Conservation (phyloP, 225 moss, liverwort and hornwort genomes). For the Ulota crispa region DNA sequence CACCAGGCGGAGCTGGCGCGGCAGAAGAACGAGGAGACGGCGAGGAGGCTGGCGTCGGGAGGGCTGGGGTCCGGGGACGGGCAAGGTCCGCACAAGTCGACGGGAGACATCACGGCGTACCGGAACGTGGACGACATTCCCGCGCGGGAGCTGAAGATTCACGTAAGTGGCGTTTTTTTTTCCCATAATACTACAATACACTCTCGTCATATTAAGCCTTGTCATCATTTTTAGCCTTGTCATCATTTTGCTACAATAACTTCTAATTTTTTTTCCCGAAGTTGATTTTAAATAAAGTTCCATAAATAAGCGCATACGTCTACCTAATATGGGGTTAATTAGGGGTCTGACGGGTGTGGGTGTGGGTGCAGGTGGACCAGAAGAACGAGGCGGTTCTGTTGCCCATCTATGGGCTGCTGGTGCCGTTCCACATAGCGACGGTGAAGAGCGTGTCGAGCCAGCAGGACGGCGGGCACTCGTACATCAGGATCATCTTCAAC, state of each 20-base stretch:
- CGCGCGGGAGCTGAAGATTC: slow-evolving; percentile 92
- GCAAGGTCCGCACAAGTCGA: slow-evolving; percentile 68
- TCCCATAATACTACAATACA: too few species aligned
- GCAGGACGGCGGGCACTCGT: slow-evolving; percentile 98
- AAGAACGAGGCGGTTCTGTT: slow-evolving; percentile 92
- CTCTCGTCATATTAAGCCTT: too few species aligned
- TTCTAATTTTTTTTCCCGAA: too few species aligned
- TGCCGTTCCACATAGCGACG: slow-evolving; percentile 96
- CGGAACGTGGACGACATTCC: slow-evolving; percentile 95
- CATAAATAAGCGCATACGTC: too few species aligned
- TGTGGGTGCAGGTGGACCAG: slow-evolving; percentile 67
- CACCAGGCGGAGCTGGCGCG: slow-evolving; percentile 93
- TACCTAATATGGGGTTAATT: too few species aligned
- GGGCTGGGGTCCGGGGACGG: slow-evolving; percentile 88
- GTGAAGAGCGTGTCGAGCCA: slow-evolving; percentile 98
- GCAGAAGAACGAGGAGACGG: slow-evolving; percentile 97
- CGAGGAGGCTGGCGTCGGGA: slow-evolving; percentile 88
- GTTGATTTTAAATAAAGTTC: too few species aligned
- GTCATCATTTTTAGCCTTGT: too few species aligned
- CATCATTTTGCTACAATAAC: too few species aligned
- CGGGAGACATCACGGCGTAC: slow-evolving; percentile 87
- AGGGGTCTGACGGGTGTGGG: not conserved
- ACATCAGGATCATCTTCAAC: slow-evolving; percentile 95
- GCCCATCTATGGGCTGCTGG: slow-evolving; percentile 86
- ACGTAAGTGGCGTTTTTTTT: slow-evolving; percentile 59